Percentiles rank a stretch among this genome's conserved stretches.
Evolutionary conservation across 1,284 basidiomycete genomes (phyloP).

Genomic region (Phylloboletellus chloephorus): DNA sequence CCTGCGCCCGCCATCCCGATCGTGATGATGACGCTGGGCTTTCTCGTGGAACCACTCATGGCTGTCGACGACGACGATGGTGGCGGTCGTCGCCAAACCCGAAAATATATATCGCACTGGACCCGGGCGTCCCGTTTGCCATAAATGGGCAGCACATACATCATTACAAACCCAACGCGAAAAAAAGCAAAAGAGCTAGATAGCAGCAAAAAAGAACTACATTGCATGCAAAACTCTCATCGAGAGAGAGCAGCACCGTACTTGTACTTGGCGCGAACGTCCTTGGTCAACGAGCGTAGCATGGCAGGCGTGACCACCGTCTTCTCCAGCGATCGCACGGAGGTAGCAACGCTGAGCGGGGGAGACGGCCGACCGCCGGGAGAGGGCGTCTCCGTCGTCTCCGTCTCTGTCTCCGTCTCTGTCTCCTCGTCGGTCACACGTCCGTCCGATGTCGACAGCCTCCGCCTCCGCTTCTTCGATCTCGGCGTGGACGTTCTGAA

Average conservation of each 20-base stretch:
- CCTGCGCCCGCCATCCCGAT: slow-evolving; percentile 95
- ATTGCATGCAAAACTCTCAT: too few relatives aligned
- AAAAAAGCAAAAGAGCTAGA: too few relatives aligned
- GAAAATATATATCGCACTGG: too few relatives aligned
- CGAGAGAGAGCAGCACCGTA: slow-evolving; percentile 30
- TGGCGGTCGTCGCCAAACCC: too few relatives aligned
- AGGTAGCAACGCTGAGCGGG: slow-evolving; percentile 35
- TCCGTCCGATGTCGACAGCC: slow-evolving; percentile 33
- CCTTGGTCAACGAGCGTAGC: slow-evolving; percentile 59
- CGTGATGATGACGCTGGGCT: slow-evolving; percentile 79
- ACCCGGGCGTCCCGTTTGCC: too few relatives aligned
- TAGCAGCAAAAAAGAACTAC: background rate
- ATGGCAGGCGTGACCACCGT: slow-evolving; percentile 58
- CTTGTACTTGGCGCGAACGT: slow-evolving; percentile 56
- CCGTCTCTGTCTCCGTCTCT: too few relatives aligned
- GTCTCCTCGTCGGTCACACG: slow-evolving; percentile 31
- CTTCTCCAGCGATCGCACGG: slow-evolving; percentile 32
- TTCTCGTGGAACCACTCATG: slow-evolving; percentile 32
- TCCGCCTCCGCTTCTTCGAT: slow-evolving; percentile 40
- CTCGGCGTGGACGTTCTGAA: slow-evolving; percentile 25
- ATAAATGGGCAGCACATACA: too few relatives aligned
- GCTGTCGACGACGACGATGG: too few relatives aligned
- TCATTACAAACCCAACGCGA: too few relatives aligned
- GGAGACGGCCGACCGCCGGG: slow-evolving; percentile 32
- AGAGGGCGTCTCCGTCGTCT: slow-evolving; percentile 8